These are phyloP conservation scores for Linnemannia exigua DNA, from an alignment of 192 early-diverging fungal species.

Conservation along the genomic window DNA sequence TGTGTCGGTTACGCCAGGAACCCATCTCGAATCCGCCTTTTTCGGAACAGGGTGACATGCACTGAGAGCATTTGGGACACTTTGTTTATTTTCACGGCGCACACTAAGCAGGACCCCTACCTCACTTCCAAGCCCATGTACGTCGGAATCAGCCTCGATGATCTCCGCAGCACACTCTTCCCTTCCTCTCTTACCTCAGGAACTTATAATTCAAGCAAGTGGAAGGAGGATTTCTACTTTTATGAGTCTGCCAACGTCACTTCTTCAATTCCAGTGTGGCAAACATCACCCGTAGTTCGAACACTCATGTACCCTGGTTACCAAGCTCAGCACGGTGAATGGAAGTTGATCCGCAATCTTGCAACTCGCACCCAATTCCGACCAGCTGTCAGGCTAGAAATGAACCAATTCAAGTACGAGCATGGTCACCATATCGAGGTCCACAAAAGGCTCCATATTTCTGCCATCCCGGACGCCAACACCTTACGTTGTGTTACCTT, in stretches of 20 bases:
- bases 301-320: not conserved
- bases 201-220: too few relatives aligned
- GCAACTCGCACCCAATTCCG: not conserved
- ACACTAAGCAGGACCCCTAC: not conserved
- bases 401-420: not conserved
- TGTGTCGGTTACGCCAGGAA: not conserved
- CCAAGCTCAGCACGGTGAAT: not conserved
- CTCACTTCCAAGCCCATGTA: too few relatives aligned
- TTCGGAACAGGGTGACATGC: not conserved
- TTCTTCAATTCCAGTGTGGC: not conserved
- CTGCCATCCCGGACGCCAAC: not conserved
- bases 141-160: too few relatives aligned
- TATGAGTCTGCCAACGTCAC: too few relatives aligned
- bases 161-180: too few relatives aligned
- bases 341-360: not conserved
- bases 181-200: too few relatives aligned
- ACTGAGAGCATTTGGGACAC: not conserved
- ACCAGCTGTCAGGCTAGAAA: not conserved
- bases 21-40: not conserved
- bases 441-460: not conserved
- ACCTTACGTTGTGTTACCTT: not conserved
- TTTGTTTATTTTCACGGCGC: not conserved
- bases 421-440: not conserved
- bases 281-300: not conserved
- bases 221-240: too few relatives aligned